phyloP scores from a whole-genome alignment of 2,329 filamentous ascomycete species.

The Trichoderma atrobrunneum region DNA sequence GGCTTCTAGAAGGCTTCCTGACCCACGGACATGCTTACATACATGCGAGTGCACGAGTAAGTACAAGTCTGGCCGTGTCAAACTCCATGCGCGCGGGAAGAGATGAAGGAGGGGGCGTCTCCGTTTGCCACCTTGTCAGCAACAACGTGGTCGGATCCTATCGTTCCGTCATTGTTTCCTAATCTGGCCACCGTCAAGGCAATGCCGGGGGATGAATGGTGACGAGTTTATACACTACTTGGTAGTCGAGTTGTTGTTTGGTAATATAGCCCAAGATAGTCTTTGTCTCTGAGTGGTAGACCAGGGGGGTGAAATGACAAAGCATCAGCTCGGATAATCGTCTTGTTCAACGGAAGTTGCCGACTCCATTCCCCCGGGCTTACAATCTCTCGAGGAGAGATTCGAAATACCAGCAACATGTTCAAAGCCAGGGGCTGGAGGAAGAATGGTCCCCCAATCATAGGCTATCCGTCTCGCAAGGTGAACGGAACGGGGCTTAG shows the following conservation, averaged over 20 bases:
- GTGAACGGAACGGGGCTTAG: background rate
- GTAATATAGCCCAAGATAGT: background rate
- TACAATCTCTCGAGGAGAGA: background rate
- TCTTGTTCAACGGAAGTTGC: background rate
- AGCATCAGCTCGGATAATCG: background rate
- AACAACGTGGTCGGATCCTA: background rate
- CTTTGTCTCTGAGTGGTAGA: background rate
- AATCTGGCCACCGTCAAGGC: background rate
- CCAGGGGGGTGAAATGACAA: background rate
- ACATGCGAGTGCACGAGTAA: conserved; percentile 1
- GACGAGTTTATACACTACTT: background rate
- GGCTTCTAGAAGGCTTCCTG: conserved; percentile 13
- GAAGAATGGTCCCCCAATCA: background rate
- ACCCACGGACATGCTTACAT: conserved; percentile 8
- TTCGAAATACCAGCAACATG: background rate
- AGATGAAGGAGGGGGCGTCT: background rate
- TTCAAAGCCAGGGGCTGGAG: background rate
- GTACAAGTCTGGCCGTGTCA: background rate
- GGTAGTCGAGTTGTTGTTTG: background rate
- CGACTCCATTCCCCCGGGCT: background rate
- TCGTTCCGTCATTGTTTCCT: background rate
- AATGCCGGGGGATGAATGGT: background rate
- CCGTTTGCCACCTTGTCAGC: conserved; percentile 5
- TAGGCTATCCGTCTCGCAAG: background rate
- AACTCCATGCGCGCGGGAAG: background rate